A percentile compares a stretch with the other conserved stretches of the same genome.
Conservation (phyloP, 2,329 filamentous ascomycete species). For the Ophiostoma novo-ulmi region DNA sequence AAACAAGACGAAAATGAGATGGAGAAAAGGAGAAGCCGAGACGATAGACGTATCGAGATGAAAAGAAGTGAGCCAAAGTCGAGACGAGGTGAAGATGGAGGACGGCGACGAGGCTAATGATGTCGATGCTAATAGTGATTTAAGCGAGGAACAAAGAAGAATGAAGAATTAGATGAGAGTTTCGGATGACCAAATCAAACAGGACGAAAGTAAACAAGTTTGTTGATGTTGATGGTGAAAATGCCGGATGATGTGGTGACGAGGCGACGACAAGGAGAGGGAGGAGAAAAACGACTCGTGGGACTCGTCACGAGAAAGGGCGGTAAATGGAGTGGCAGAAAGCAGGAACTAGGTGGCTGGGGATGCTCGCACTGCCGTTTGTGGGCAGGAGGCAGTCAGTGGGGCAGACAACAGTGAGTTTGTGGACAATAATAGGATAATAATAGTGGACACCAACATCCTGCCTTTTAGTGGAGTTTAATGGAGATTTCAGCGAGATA, state of each 20-base stretch:
- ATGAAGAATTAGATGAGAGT: neutral
- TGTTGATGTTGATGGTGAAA: slow-evolving; percentile 8
- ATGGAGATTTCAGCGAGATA: neutral
- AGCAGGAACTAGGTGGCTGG: slow-evolving; percentile 24
- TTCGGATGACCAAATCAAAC: slow-evolving; percentile 12
- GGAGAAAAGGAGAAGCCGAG: neutral
- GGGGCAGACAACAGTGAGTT: slow-evolving; percentile 3
- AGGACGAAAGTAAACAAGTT: slow-evolving; percentile 11
- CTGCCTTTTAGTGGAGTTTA: neutral
- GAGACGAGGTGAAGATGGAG: neutral
- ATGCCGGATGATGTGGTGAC: slow-evolving; percentile 11
- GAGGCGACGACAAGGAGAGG: slow-evolving; percentile 13
- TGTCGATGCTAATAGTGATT: slow-evolving; percentile 14
- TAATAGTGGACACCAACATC: neutral
- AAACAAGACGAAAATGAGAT: slow-evolving; percentile 1
- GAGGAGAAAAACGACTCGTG: slow-evolving; percentile 1
- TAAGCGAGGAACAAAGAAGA: neutral
- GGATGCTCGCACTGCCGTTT: slow-evolving; percentile 19
- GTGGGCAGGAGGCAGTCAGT: neutral
- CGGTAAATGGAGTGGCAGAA: slow-evolving; percentile 1
- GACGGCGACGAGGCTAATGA: neutral
- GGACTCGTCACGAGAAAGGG: slow-evolving; percentile 15
- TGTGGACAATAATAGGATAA: neutral
- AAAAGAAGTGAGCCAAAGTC: neutral
- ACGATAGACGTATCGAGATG: neutral